Base-by-base conservation (phyloP, 163 green algal species). In the Scenedesmus sp. region DNA sequence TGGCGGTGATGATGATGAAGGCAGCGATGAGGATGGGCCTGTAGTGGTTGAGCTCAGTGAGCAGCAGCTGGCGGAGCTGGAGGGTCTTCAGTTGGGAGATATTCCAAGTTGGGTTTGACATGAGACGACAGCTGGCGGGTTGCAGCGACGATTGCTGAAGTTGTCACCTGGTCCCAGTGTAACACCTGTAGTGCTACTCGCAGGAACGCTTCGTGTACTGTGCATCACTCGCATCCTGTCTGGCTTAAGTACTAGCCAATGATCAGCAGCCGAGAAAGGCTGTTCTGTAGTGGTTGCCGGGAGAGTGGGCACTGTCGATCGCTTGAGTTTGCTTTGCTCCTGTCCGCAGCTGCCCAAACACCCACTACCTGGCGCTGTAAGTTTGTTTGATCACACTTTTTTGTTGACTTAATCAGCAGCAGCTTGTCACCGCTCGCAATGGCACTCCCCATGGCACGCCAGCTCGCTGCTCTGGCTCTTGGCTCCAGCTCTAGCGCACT, bases 11-110 rank as follows among this genome's bases (percentile, higher is more conserved):
- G 26, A 66, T 57, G 67, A 64, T 26, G 82, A 76, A 4, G 82
- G 87, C 12, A 82, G 57, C 12, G 87, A 88, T 23, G 91, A 94
- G 23, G 88, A 92, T n/a, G 82, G 87, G 8, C 91, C 91, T 8
- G 74, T 94, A 12, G 70, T 94, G 62, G 91, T 94, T 10, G 87
- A 94, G 66, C 84, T 93, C 26, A 77, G 52, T n/a, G 74, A 91
- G 62, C 67, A 93, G 90, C 83, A 92, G 83, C 67, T 88, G 18
- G 79, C 57, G 13, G 88, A 86, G 54, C 56, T 92, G 16, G 54
- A 85, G 86, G 13, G 0, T 4, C 23, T 77, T 23, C 18, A 88
- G n/a, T 87, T 23, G 82, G 82, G 82, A 73, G 20, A 20, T 5
- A 20, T n/a, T 12, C 7, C 7, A 64, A 64, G 59, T 16, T 70